Conservation (phyloP, 345 rosid species). For the Citropsis articulata region DNA sequence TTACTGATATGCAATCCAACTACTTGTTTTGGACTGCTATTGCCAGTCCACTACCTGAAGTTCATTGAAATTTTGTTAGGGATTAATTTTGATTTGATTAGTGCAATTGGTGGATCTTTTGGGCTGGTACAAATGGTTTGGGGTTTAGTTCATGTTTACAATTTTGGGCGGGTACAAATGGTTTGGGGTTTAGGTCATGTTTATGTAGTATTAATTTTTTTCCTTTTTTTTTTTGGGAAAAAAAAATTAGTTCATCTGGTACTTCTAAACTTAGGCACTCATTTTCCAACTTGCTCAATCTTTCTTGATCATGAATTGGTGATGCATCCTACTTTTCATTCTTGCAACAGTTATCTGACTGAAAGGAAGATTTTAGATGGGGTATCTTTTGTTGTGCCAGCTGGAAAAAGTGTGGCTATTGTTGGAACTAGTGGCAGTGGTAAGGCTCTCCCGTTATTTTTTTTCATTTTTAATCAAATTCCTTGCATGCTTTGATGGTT, state of each 20-base stretch:
- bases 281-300: not conserved
- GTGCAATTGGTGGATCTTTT: not conserved
- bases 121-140: not conserved
- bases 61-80: not conserved
- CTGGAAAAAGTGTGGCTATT: constrained; percentile 97
- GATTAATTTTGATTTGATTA: not conserved
- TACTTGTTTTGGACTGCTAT: not conserved
- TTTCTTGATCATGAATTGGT: constrained; percentile 16
- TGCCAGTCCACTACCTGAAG: not conserved
- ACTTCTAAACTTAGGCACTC: not conserved
- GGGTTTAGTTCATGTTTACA: no score
- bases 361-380: constrained; percentile 94
- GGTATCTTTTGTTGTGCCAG: constrained; percentile 80
- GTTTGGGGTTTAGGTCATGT: not conserved
- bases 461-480: not conserved
- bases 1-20: not conserved
- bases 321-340: constrained; percentile 12
- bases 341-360: constrained; percentile 60
- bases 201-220: not conserved
- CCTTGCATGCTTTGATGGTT: not conserved
- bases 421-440: constrained; percentile 99
- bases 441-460: constrained; percentile 28
- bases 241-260: not conserved
- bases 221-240: not conserved
- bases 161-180: no score